These are phyloP conservation scores for Chrysoporthe austroafricana DNA, from an alignment of 2,329 filamentous ascomycete species.

Conservation along the genomic window DNA sequence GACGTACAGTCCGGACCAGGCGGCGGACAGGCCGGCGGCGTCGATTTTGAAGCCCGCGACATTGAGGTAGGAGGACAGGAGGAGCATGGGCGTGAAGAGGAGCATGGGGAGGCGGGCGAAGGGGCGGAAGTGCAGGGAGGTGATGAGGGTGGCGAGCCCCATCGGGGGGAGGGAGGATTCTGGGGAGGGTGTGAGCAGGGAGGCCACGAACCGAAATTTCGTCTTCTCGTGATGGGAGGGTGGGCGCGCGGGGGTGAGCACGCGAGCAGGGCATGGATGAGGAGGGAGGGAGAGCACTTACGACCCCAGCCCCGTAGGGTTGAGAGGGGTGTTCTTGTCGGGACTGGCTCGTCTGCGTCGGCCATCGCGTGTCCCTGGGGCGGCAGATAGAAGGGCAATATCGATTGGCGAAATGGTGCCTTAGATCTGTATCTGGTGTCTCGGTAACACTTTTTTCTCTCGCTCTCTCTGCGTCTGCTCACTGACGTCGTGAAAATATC, in stretches of 20 bases:
- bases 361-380: neutral
- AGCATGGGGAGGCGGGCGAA: slow-evolving; percentile 53
- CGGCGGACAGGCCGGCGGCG: slow-evolving; percentile 58
- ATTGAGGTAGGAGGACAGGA: slow-evolving; percentile 63
- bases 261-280: neutral
- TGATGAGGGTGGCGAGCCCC: slow-evolving; percentile 59
- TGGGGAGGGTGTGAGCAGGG: slow-evolving; percentile 34
- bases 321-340: slow-evolving; percentile 40
- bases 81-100: slow-evolving; percentile 53
- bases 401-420: no score
- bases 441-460: neutral
- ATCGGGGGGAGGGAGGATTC: slow-evolving; percentile 59
- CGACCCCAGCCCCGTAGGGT: slow-evolving; percentile 53
- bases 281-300: slow-evolving; percentile 41
- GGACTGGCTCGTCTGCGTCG: slow-evolving; percentile 22
- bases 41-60: slow-evolving; percentile 62
- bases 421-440: neutral
- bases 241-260: slow-evolving; percentile 8
- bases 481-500: slow-evolving; percentile 7
- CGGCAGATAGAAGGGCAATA: neutral
- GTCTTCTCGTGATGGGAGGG: neutral
- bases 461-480: neutral
- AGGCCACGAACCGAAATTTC: no score
- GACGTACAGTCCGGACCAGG: slow-evolving; percentile 61
- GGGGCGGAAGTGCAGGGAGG: slow-evolving; percentile 59